Evolutionary conservation across 108 stramenopile species (phyloP).

Genomic region (Fistulifera solaris): DNA sequence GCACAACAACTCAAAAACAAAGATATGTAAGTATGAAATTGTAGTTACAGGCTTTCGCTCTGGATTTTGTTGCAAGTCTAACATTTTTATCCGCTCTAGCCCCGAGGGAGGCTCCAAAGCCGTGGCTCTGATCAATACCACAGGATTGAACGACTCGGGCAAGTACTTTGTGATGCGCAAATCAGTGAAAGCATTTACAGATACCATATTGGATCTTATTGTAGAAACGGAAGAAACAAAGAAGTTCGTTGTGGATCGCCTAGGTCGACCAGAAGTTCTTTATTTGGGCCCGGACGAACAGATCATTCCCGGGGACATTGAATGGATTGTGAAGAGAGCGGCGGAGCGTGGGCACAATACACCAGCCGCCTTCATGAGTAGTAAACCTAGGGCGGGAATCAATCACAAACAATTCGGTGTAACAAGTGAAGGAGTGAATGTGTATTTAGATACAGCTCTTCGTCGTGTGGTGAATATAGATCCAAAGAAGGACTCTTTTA

Average conservation of each 20-base stretch:
- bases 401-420: constrained; percentile 98
- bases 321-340: constrained; percentile 92
- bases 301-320: constrained; percentile 92
- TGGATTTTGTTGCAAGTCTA: constrained; percentile 50
- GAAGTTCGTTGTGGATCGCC: constrained; percentile 76
- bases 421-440: constrained; percentile 91
- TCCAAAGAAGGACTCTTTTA: constrained; percentile 82
- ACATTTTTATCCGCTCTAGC: neutral
- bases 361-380: constrained; percentile 95
- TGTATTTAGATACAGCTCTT: constrained; percentile 92
- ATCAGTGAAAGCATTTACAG: constrained; percentile 88
- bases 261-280: constrained; percentile 85
- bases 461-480: constrained; percentile 67
- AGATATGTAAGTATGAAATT: constrained; percentile 34
- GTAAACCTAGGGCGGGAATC: constrained; percentile 92
- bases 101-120: constrained; percentile 98
- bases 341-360: constrained; percentile 77
- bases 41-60: neutral
- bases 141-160: constrained; percentile 37
- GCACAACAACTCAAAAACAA: constrained; percentile 82
- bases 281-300: constrained; percentile 99
- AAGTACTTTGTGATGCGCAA: constrained; percentile 87
- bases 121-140: constrained; percentile 83
- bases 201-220: constrained; percentile 91
- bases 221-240: constrained; percentile 86